These are phyloP conservation scores for Graphium sp. DNA, from an alignment of 2,329 filamentous ascomycete species.

Conservation along the genomic window DNA sequence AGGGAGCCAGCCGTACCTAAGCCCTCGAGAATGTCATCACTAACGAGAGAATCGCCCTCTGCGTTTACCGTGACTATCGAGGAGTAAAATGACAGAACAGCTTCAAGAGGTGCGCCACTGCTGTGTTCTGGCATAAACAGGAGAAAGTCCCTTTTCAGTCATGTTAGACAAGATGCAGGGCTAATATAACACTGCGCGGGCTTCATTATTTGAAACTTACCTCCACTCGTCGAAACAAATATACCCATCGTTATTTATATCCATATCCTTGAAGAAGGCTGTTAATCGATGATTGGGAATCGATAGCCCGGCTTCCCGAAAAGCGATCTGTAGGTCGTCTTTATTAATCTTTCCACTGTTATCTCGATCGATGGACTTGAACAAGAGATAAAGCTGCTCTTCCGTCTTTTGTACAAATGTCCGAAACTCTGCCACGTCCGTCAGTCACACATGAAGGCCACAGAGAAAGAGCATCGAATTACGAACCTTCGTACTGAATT, in stretches of 20 bases:
- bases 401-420: constrained; percentile 80
- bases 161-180: not conserved
- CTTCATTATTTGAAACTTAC: constrained; percentile 36
- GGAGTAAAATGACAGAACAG: constrained; percentile 81
- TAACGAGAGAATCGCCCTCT: constrained; percentile 86
- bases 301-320: constrained; percentile 59
- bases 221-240: constrained; percentile 95
- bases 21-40: constrained; percentile 79
- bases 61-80: constrained; percentile 77
- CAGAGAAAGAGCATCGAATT: constrained; percentile 4
- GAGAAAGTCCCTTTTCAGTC: constrained; percentile 60
- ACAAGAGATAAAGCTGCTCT: constrained; percentile 63
- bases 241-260: constrained; percentile 71
- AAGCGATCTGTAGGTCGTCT: constrained; percentile 65
- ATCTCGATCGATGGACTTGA: constrained; percentile 74
- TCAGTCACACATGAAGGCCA: constrained; percentile 2
- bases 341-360: constrained; percentile 76
- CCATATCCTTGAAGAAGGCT: constrained; percentile 79
- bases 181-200: not conserved
- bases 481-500: constrained; percentile 77
- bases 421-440: constrained; percentile 71
- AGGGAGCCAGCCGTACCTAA: constrained; percentile 74
- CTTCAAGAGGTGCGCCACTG: constrained; percentile 53
- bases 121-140: constrained; percentile 62
- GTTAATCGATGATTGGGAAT: constrained; percentile 64